Conservation (phyloP, 2,329 filamentous ascomycete genomes). For the Sarocladiaceae sp. region DNA sequence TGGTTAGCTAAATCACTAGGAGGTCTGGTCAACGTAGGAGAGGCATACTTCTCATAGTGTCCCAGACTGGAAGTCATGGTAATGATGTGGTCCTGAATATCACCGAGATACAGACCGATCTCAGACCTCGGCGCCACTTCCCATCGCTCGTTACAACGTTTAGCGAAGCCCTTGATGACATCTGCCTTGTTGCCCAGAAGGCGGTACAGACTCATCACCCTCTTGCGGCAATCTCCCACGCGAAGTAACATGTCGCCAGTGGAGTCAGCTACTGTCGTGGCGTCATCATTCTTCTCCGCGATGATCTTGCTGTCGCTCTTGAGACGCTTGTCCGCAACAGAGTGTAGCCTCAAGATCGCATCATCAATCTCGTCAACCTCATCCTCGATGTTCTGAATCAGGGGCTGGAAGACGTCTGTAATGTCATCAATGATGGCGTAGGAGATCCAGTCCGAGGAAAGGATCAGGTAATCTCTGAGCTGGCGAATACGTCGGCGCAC, state of each 20-base stretch:
- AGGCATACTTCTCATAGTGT: slow-evolving; percentile 87
- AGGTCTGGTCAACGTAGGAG: background rate
- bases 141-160: slow-evolving; percentile 97
- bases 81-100: slow-evolving; percentile 98
- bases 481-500: slow-evolving; percentile 91
- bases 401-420: slow-evolving; percentile 88
- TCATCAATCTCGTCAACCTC: slow-evolving; percentile 98
- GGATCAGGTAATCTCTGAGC: slow-evolving; percentile 85
- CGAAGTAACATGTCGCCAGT: slow-evolving; percentile 83
- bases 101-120: slow-evolving; percentile 94
- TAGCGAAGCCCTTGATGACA: slow-evolving; percentile 98
- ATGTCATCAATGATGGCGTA: slow-evolving; percentile 98
- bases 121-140: slow-evolving; percentile 91
- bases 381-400: slow-evolving; percentile 90
- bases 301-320: slow-evolving; percentile 34
- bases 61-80: slow-evolving; percentile 97
- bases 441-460: slow-evolving; percentile 96
- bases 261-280: slow-evolving; percentile 38
- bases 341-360: slow-evolving; percentile 78
- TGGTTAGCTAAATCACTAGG: slow-evolving; percentile 12
- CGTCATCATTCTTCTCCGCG: slow-evolving; percentile 40
- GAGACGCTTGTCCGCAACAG: slow-evolving; percentile 41
- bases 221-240: slow-evolving; percentile 92
- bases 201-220: slow-evolving; percentile 93
- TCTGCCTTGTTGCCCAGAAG: slow-evolving; percentile 95